phyloP scores from a whole-genome alignment of 1,284 basidiomycete genomes.

The Microbotryomycetes sp. region DNA sequence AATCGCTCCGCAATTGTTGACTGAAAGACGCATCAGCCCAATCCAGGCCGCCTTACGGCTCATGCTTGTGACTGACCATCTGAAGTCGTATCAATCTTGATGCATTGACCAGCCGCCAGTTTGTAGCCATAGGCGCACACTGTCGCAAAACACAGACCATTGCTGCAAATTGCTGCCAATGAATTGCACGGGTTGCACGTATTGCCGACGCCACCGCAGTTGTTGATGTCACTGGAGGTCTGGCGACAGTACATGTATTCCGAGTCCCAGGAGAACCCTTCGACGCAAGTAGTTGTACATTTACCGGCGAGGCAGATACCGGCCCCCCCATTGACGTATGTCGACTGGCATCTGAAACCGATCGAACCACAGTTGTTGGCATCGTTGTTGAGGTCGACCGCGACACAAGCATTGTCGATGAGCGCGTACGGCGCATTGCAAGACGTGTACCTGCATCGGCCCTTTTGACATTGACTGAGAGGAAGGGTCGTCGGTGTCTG shows the following conservation, averaged over 20 bases:
- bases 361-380: not conserved
- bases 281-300: not conserved
- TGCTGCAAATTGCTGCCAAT: slow-evolving; percentile 3
- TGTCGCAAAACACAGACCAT: not conserved
- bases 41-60: not conserved
- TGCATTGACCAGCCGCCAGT: not conserved
- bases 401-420: not conserved
- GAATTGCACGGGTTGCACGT: not conserved
- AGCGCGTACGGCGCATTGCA: slow-evolving; percentile 5
- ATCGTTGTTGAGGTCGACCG: not conserved
- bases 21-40: not conserved
- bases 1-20: slow-evolving; percentile 11
- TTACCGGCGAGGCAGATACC: not conserved
- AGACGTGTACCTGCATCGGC: not conserved
- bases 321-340: not conserved
- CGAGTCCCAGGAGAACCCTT: not conserved
- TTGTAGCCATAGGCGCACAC: not conserved
- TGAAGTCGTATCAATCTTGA: not conserved
- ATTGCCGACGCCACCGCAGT: slow-evolving; percentile 2
- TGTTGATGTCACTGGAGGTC: slow-evolving; percentile 3
- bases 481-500: not conserved
- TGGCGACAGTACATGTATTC: not conserved
- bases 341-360: not conserved
- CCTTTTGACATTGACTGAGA: not conserved
- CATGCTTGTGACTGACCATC: slow-evolving; percentile 1